These are phyloP conservation scores for Ambrosia artemisiifolia DNA, from an alignment of 129 eudicot species.

Conservation along the genomic window DNA sequence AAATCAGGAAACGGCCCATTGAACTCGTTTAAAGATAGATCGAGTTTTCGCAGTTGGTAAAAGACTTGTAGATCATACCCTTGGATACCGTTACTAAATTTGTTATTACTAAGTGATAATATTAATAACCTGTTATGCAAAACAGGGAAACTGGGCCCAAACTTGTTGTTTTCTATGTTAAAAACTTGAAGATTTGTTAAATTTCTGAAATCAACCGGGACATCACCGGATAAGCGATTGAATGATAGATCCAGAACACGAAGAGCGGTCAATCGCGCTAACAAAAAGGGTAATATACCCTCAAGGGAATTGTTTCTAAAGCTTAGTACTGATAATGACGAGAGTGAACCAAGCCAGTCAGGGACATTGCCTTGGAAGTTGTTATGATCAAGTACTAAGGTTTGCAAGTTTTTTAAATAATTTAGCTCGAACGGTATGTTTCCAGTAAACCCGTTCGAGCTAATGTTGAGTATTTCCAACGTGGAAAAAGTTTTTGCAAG, in stretches of 20 bases:
- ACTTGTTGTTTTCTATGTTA: constrained; percentile 45
- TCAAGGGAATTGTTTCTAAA: constrained; percentile 59
- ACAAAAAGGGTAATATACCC: constrained; percentile 53
- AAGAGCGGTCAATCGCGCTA: constrained; percentile 36
- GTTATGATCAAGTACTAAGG: constrained; percentile 65
- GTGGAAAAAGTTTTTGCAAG: constrained; percentile 32
- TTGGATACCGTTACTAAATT: constrained; percentile 41
- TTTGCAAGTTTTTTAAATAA: constrained; percentile 50
- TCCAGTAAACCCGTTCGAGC: constrained; percentile 57
- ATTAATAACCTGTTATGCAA: constrained; percentile 43
- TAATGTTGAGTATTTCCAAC: constrained; percentile 61
- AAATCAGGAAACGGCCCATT: constrained; percentile 48
- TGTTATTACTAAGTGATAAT: constrained; percentile 47
- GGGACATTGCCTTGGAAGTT: constrained; percentile 60
- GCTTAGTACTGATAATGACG: constrained; percentile 54
- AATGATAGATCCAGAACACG: constrained; percentile 50
- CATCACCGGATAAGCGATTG: constrained; percentile 50
- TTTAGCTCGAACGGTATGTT: constrained; percentile 47
- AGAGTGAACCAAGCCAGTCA: constrained; percentile 40
- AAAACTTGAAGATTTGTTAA: constrained; percentile 70
- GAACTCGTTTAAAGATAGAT: constrained; percentile 57
- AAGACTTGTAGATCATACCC: constrained; percentile 39
- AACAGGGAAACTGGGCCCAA: constrained; percentile 73
- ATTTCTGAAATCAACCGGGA: constrained; percentile 53
- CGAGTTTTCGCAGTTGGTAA: constrained; percentile 54